Base-by-base conservation (phyloP, 2,329 filamentous ascomycete species). In the Scedosporium dehoogii region DNA sequence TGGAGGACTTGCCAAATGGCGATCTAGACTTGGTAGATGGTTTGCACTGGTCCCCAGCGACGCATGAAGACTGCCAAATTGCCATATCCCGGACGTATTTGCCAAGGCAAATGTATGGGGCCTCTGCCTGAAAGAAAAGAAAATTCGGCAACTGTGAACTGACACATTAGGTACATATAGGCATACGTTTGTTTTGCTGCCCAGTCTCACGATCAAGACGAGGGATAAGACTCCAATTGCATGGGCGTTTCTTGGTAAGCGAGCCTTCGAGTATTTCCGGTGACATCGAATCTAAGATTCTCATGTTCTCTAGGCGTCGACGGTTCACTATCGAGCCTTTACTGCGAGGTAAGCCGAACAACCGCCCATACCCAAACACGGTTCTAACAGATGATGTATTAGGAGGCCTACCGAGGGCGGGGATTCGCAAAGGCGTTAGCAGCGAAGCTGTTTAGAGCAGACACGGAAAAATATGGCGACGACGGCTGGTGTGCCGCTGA, bases 381-480 rank as follows among this genome's bases (percentile, higher is more conserved):
- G n/a, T 48, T 16, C 33, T 38, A 53, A n/a, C 48, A 4, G 1
- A 60, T 14, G 3, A 12, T 33, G 42, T 53, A 9, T 0, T 14
- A 81, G 77, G 77, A 81, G 51, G 68, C 76, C 1, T 87, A 83
- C 66, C 81, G 88, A 33, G 81, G 85, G 0, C 78, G 74, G 51
- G 87, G 88, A 0, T 73, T 90, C 33, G 87, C 86, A 1, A 88
- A 86, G 70, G 76, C 78, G 0, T 73, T 90, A 3, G 81, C 82
- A 0, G 74, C 77, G 25, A 87, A 81, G 69, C 70, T 90, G 2
- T 78, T 90, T 56, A 74, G 73, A 3, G 79, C 85, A 46, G 75
- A 79, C 57, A 73, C 80, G 41, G 66, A 66, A 3, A 71, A 74
- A 0, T 83, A 77, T 42, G 76, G 75, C 1, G 67, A 76, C 0